Evolutionary conservation across 2,329 filamentous ascomycete genomes (phyloP).

Genomic region (Trichoderma sp.): DNA sequence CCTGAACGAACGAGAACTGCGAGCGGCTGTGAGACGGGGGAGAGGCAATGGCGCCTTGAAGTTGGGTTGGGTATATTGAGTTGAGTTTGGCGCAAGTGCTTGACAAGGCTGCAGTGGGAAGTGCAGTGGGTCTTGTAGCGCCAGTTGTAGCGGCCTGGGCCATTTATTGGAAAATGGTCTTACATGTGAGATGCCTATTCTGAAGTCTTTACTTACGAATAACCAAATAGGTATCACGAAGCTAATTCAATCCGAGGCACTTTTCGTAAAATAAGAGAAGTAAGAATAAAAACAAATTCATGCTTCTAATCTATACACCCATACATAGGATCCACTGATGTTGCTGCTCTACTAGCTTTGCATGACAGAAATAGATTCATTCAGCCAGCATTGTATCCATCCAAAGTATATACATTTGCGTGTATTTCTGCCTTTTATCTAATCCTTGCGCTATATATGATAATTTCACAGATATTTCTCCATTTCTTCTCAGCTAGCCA

Average conservation of each 20-base stretch:
- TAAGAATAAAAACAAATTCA: too few relatives aligned
- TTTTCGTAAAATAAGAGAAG: too few relatives aligned
- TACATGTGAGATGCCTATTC: background rate
- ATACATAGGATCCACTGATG: background rate
- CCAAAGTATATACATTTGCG: background rate
- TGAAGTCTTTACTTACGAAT: background rate
- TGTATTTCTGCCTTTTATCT: background rate
- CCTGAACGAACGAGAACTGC: too few relatives aligned
- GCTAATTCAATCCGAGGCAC: too few relatives aligned
- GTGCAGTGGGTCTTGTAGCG: constrained; percentile 17
- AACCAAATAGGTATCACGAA: background rate
- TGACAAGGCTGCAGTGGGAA: constrained; percentile 28
- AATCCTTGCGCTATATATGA: constrained; percentile 14
- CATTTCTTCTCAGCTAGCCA: background rate
- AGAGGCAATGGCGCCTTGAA: background rate
- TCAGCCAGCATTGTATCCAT: background rate
- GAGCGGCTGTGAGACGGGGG: background rate
- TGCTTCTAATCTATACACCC: background rate
- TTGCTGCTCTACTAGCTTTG: background rate
- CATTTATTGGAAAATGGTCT: background rate
- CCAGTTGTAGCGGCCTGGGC: background rate
- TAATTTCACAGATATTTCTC: background rate
- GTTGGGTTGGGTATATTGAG: background rate
- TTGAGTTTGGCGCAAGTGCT: background rate
- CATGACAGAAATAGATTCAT: background rate